Percentiles rank a stretch among this genome's conserved stretches.
Evolutionary conservation across 495 filamentous ascomycete genomes (phyloP).

Genomic region (Trichoderma parareesei): DNA sequence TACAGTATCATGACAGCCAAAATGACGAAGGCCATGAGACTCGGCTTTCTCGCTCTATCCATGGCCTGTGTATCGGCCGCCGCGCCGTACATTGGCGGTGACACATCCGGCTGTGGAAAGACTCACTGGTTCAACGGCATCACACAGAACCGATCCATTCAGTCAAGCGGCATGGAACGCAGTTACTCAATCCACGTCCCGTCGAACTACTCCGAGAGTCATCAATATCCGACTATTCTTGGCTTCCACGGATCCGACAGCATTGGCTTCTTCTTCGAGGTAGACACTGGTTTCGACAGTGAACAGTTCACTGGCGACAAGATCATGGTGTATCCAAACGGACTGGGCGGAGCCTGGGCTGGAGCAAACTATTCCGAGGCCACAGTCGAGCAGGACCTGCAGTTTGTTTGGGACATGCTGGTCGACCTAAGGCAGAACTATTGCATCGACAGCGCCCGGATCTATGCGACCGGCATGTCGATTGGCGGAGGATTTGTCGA

Average conservation of each 20-base stretch:
- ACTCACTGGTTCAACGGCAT: conserved; percentile 11
- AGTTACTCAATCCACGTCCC: conserved; percentile 17
- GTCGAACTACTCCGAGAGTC: conserved; percentile 16
- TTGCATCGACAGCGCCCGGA: conserved; percentile 40
- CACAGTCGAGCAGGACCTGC: conserved; percentile 17
- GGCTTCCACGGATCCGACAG: conserved; percentile 25
- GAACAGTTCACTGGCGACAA: conserved; percentile 26
- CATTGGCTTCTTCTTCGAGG: conserved; percentile 23
- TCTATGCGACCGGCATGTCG: conserved; percentile 46
- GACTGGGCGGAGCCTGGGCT: conserved; percentile 21
- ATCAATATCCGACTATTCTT: conserved; percentile 17
- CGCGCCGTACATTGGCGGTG: conserved; percentile 1
- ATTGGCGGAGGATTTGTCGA: conserved; percentile 47
- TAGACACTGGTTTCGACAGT: conserved; percentile 29
- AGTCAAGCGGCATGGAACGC: conserved; percentile 9
- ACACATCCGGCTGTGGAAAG: conserved; percentile 6
- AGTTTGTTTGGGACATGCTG: conserved; percentile 32
- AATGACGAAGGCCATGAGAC: neutral
- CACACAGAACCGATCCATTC: neutral
- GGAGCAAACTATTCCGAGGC: conserved; percentile 18
- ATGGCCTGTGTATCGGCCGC: neutral
- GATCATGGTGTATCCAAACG: conserved; percentile 37
- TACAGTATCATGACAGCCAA: neutral
- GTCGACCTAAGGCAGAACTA: conserved; percentile 30
- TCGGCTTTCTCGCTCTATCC: neutral